Conservation (phyloP, 192 early-diverging fungal species). For the Piromyces sp. region DNA sequence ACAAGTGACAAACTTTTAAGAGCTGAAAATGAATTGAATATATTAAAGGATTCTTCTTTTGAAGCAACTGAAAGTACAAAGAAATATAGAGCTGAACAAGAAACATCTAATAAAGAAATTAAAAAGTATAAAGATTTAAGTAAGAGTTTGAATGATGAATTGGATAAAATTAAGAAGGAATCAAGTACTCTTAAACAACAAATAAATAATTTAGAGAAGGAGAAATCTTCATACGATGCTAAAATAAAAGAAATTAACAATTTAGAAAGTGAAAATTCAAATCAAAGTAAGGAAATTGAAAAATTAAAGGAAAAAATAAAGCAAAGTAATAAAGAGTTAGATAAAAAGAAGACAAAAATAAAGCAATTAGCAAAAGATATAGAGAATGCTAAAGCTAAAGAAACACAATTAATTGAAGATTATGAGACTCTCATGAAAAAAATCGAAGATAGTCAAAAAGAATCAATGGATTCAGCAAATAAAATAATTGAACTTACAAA, state of each 20-base stretch:
- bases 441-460: background rate
- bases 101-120: background rate
- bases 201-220: background rate
- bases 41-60: background rate
- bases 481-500: background rate
- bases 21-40: background rate
- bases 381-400: background rate
- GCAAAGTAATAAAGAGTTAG: background rate
- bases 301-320: background rate
- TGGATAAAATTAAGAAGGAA: background rate
- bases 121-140: background rate
- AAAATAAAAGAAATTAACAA: background rate
- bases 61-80: background rate
- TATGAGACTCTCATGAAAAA: background rate
- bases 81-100: background rate
- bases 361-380: background rate
- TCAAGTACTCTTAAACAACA: background rate
- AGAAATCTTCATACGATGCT: background rate
- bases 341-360: background rate
- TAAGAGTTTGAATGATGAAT: background rate
- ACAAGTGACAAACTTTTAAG: background rate
- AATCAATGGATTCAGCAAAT: background rate
- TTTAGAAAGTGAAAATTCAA: background rate
- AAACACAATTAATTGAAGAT: background rate
- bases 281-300: background rate